Evolutionary conservation across 768 basidiomycete species (phyloP).

Genomic region (Phanerochaete sordida): DNA sequence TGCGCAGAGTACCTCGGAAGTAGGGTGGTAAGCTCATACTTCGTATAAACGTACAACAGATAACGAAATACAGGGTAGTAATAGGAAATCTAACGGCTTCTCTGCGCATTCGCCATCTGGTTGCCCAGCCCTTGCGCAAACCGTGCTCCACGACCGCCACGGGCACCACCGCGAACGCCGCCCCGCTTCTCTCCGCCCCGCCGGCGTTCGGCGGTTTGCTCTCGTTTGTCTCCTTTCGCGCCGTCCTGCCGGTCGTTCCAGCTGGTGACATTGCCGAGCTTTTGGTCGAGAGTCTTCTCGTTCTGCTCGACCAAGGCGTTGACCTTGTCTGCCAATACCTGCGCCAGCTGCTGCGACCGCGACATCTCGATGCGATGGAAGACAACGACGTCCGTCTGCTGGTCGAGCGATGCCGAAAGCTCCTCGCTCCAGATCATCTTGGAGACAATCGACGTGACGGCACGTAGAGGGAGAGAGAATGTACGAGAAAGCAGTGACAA

Average conservation of each 20-base stretch:
- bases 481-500: conserved; percentile 83
- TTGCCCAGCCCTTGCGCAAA: conserved; percentile 83
- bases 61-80: no score
- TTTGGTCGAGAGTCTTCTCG: conserved; percentile 83
- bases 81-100: conserved; percentile 22
- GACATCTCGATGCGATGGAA: conserved; percentile 91
- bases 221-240: conserved; percentile 73
- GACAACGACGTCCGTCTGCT: conserved; percentile 83
- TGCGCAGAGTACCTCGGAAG: no score
- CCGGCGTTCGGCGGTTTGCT: conserved; percentile 74
- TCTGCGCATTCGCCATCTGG: conserved; percentile 54
- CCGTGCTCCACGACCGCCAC: conserved; percentile 69
- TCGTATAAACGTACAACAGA: no score
- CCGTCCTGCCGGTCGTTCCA: conserved; percentile 72
- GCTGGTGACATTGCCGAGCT: conserved; percentile 63
- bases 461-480: conserved; percentile 76
- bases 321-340: conserved; percentile 85
- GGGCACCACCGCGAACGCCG: conserved; percentile 59
- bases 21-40: no score
- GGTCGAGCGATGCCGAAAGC: conserved; percentile 88
- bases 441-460: conserved; percentile 88
- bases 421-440: conserved; percentile 99
- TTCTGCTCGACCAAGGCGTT: conserved; percentile 85
- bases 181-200: conserved; percentile 72
- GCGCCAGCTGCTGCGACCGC: conserved; percentile 86